Evolutionary conservation across 1,139 yeast genomes (phyloP), one percentile per base, ranked within the genome.

Genomic region (Saccharomyces hybrid): DNA sequence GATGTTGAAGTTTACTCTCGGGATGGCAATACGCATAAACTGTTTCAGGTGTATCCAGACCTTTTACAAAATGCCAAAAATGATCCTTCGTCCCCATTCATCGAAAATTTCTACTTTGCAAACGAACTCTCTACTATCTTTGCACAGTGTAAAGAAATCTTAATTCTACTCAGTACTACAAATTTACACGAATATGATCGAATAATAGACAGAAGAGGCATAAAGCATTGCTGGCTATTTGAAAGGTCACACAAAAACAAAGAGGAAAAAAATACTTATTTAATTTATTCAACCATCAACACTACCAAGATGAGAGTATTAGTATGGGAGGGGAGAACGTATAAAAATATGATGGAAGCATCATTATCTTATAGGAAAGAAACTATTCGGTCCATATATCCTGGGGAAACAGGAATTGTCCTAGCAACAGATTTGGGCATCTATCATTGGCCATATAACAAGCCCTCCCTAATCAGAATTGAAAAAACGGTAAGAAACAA

Each of bases 161-260:
- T 68, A 2, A 54, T 63, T 4, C 41, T 69, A 28, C 56, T 69
- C 20, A 67, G 67, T 53, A 61, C 68, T 50, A 57, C 66, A 2
- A 68, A 67, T 51, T 54, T 69, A 52, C 65, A 63, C 27, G 59
- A 62, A 25, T 69, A 65, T 57, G 72, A 69, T 52, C 59, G 62
- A 52, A 61, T 69, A 13, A 58, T 63, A 6, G 72, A 69, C 52
- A 65, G 62, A 41, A 59, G 70, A 47, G 70, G 70, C 4, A 63
- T 67, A 8, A 55, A 56, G 1, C 49, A 59, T 38, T 60, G 63
- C 20, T 67, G 71, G 71, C 32, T 66, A n/a, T 52, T 59, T 30
- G 63, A 59, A 47, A 30, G 55, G 20, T 25, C 47, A 2, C 30
- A 50, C 8, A 49, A 50, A 26, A 48, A 54, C 13, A 55, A 50